Base-by-base conservation (phyloP, 1,139 yeast species). In the Hansenula lynferdii region DNA sequence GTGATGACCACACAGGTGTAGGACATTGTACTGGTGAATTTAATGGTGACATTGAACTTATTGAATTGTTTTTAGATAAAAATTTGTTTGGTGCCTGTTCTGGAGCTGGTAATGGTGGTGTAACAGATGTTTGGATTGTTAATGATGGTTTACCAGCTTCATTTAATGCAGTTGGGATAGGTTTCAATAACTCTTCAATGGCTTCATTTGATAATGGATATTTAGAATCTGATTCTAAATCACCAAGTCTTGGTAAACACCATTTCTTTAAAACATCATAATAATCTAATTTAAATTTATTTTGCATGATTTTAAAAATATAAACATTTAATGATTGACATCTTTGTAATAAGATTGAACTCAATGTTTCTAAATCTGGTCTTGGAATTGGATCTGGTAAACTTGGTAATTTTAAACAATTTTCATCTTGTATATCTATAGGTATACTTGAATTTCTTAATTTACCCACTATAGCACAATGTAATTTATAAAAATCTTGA, bases 401-500 rank as follows among this genome's bases (percentile, higher is more conserved):
- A 6, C 33, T 31, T 15, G 65, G 65, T 17, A 52, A 37, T 29
- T 31, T 39, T n/a, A 32, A 14, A 31, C 16, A n/a, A 18, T 18
- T 7, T 8, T 15, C 11, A 34, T 38, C 17, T 32, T 39, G 18
- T 33, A 35, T 37, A 2, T 42, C 38, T n/a, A 35, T 39, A 2
- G 38, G 40, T 15, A 36, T 36, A 6, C 34, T 23, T 8, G 32
- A 22, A 17, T 35, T 28, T 25, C 40, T 35, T 15, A 57, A 22
- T n/a, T 39, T 38, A 14, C 71, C 78, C 37, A 72, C 57, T 35
- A 75, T 60, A 36, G 67, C 63, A 16, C 74, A 75, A 51, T 77
- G 82, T 38, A 78, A 58, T 49, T 72, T 78, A 51, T 75, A 74
- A 48, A 78, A 76, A 57, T 78, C 84, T 50, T 76, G 80, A 53